Conservation (phyloP, 768 basidiomycete species). For the Mycena sanguinolenta region DNA sequence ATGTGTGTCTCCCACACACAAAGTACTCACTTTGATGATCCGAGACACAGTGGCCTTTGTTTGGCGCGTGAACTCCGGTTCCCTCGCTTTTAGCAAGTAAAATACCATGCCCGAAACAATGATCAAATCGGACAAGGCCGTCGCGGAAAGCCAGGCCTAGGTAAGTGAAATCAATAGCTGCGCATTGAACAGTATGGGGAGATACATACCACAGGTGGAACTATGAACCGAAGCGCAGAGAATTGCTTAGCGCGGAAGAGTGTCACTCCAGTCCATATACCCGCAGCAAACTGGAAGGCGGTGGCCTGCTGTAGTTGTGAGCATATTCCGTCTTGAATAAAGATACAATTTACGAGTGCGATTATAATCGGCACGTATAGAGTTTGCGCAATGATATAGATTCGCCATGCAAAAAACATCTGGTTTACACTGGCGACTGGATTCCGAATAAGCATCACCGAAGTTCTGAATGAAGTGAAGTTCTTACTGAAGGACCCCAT, state of each 20-base stretch:
- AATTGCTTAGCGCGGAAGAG: conserved; percentile 1
- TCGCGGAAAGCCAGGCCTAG: conserved; percentile 16
- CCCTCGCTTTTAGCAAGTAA: not conserved
- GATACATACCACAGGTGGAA: no score
- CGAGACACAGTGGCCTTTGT: not conserved
- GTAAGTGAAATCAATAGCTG: no score
- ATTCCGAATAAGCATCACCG: not conserved
- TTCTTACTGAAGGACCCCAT: conserved; percentile 25
- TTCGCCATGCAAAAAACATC: conserved; percentile 28
- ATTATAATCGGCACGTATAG: conserved; percentile 5
- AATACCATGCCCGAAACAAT: not conserved
- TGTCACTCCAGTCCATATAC: conserved; percentile 22
- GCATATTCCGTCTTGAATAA: no score
- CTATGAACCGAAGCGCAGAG: not conserved
- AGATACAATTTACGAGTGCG: not conserved
- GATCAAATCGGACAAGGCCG: not conserved
- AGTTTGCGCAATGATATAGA: conserved; percentile 1
- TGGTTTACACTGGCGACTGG: conserved; percentile 36
- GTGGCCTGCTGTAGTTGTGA: not conserved
- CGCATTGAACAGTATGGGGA: no score
- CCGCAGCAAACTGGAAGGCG: conserved; percentile 7
- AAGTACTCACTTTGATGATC: not conserved
- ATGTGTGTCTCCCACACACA: not conserved
- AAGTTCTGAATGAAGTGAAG: not conserved
- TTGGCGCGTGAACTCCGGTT: not conserved